Conservation (phyloP, 2,329 filamentous ascomycete species). For the Madurella fahalii region DNA sequence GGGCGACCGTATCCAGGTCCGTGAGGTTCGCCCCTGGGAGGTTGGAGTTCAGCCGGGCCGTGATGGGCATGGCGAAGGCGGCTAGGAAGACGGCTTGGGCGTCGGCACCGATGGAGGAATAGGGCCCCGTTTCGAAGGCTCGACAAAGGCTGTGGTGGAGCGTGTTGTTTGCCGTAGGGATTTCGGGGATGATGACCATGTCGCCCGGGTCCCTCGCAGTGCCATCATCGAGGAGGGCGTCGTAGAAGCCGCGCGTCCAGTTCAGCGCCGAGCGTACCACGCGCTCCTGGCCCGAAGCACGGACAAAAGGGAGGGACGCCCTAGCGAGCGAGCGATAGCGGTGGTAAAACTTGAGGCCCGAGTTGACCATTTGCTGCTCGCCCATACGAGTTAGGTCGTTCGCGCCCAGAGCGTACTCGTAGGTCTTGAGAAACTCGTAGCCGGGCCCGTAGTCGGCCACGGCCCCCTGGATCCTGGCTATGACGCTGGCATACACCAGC, state of each 20-base stretch:
- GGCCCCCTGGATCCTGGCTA: conserved; percentile 60
- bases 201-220: conserved; percentile 36
- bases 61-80: conserved; percentile 64
- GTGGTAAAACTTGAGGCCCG: conserved; percentile 69
- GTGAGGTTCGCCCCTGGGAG: conserved; percentile 65
- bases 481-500: conserved; percentile 55
- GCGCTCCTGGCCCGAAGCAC: conserved; percentile 39
- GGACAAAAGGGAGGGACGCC: conserved; percentile 43
- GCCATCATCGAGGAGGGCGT: conserved; percentile 40
- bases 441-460: conserved; percentile 55
- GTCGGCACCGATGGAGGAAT: conserved; percentile 43
- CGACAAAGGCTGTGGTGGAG: conserved; percentile 70
- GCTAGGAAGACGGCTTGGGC: conserved; percentile 56
- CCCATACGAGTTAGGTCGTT: conserved; percentile 60
- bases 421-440: conserved; percentile 68
- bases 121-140: conserved; percentile 60
- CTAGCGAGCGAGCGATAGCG: conserved; percentile 63
- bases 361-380: conserved; percentile 65
- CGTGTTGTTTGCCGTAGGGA: conserved; percentile 68
- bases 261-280: conserved; percentile 60
- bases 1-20: conserved; percentile 56
- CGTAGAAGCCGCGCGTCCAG: conserved; percentile 71
- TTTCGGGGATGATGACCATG: conserved; percentile 69
- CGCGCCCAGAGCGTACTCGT: conserved; percentile 59
- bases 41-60: conserved; percentile 63